These are phyloP conservation scores for Ophiostoma novo-ulmi DNA, from an alignment of 2,329 filamentous ascomycete genomes.

Conservation along the genomic window DNA sequence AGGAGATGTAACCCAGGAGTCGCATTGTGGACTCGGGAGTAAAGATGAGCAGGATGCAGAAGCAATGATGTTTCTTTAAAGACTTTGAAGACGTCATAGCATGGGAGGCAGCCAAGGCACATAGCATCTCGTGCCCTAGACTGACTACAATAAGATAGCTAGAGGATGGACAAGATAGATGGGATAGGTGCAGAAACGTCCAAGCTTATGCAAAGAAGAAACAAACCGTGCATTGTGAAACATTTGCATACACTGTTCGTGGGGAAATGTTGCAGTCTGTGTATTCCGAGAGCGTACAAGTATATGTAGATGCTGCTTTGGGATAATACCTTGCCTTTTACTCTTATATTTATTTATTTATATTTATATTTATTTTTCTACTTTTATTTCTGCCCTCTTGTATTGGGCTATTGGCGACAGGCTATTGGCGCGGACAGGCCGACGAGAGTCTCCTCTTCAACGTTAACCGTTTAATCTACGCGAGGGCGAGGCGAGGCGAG, in stretches of 20 bases:
- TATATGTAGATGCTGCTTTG: background rate
- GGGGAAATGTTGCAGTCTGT: background rate
- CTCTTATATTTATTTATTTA: background rate
- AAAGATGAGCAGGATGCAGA: background rate
- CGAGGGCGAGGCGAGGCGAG: background rate
- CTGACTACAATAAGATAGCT: background rate
- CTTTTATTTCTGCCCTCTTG: background rate
- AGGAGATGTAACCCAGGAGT: background rate
- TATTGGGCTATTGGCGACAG: background rate
- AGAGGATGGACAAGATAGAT: background rate
- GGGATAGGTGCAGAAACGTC: background rate
- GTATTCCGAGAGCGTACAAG: background rate
- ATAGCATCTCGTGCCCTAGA: background rate
- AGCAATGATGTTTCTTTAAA: background rate
- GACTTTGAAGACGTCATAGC: background rate
- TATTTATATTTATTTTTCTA: background rate
- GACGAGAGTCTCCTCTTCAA: background rate
- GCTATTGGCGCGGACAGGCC: background rate
- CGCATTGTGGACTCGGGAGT: background rate
- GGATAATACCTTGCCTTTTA: background rate
- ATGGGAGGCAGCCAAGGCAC: slow-evolving; percentile 6
- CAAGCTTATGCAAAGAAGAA: background rate
- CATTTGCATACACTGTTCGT: background rate
- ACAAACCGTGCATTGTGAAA: background rate
- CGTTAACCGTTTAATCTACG: background rate